Conservation (phyloP, 176 grass and related monocot species). For the Pharus latifolius region DNA sequence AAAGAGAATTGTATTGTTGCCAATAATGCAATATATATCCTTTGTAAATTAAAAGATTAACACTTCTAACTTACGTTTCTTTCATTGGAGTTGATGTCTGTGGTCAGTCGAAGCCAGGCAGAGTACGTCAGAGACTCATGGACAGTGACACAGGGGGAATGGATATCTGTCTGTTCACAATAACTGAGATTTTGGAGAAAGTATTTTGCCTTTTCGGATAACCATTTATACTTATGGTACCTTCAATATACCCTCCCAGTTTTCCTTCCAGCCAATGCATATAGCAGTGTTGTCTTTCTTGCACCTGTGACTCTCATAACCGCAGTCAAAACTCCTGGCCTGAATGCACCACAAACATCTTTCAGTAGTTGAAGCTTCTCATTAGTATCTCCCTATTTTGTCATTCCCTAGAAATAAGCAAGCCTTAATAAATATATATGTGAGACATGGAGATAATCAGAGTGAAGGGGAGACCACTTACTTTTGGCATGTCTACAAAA, state of each 20-base stretch:
- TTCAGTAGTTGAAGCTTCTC: slow-evolving; percentile 41
- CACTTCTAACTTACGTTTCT: slow-evolving; percentile 50
- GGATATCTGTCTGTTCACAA: slow-evolving; percentile 46
- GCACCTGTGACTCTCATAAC: slow-evolving; percentile 47
- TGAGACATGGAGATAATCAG: not conserved
- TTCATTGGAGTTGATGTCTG: slow-evolving; percentile 18
- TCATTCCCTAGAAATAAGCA: slow-evolving; percentile 15
- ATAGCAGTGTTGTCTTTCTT: slow-evolving; percentile 42
- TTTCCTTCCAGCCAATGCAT: slow-evolving; percentile 51
- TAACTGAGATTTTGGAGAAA: slow-evolving; percentile 40
- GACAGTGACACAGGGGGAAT: slow-evolving; percentile 35
- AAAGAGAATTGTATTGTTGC: too few species aligned
- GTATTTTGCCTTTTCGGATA: slow-evolving; percentile 36
- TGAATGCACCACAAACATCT: slow-evolving; percentile 31
- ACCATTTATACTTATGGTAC: slow-evolving; percentile 33
- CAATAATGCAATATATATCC: too few species aligned
- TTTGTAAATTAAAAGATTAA: too few species aligned
- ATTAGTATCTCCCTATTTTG: slow-evolving; percentile 20
- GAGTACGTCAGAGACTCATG: slow-evolving; percentile 34
- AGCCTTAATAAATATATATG: not conserved
- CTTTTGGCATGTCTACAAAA: slow-evolving; percentile 35
- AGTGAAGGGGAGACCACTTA: not conserved
- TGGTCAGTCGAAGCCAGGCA: slow-evolving; percentile 39
- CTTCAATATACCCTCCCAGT: slow-evolving; percentile 37
- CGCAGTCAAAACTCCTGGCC: slow-evolving; percentile 38